Percentiles rank a stretch among this genome's conserved stretches.
Conservation (phyloP, 176 grass and related monocot species). For the Bolboschoenus planiculmis region DNA sequence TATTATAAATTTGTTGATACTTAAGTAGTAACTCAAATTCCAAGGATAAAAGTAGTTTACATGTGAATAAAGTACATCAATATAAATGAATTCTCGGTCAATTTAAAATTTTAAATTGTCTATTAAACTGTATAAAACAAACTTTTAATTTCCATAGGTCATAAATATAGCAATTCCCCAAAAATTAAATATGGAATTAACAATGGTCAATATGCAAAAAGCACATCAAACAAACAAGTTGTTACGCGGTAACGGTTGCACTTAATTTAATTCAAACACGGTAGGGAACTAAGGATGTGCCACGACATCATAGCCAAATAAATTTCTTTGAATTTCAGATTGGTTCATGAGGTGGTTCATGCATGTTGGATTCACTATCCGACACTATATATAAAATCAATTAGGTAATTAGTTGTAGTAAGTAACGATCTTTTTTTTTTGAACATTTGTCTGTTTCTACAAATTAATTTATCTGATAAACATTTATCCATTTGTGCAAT, state of each 20-base stretch:
- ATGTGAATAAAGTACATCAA: background rate
- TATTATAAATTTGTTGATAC: background rate
- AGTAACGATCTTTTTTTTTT: background rate
- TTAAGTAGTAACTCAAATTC: no score
- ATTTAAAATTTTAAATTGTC: background rate
- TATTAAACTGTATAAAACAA: background rate
- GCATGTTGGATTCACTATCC: background rate
- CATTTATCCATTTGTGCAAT: no score
- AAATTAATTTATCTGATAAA: background rate
- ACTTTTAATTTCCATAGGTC: background rate
- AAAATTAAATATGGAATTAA: background rate
- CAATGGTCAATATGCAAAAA: background rate
- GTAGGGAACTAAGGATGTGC: background rate
- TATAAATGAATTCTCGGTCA: background rate
- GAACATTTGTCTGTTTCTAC: background rate
- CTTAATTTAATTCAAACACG: constrained; percentile 1
- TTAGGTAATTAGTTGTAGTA: background rate
- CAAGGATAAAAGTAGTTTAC: background rate
- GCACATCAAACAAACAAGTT: background rate
- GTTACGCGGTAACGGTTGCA: constrained; percentile 7
- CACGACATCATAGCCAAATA: constrained; percentile 1
- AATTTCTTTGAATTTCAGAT: background rate
- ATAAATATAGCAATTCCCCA: background rate
- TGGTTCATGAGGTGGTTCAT: background rate
- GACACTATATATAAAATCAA: background rate